phyloP scores from a whole-genome alignment of 306 rosid species.

The barrel medic (Medicago truncatula) region DNA sequence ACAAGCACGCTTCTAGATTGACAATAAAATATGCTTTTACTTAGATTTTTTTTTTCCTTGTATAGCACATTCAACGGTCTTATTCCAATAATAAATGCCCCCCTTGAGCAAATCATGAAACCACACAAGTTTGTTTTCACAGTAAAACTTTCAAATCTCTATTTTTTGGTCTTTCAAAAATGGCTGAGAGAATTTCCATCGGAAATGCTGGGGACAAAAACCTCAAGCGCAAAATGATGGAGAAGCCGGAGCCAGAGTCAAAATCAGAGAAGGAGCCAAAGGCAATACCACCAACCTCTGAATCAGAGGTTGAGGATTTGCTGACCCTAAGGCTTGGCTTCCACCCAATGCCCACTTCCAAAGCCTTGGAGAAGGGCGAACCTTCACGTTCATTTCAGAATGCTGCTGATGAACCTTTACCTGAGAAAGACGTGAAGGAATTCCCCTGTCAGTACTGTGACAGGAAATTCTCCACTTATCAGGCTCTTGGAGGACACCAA shows the following conservation, averaged over 20 bases:
- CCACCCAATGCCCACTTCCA: background rate
- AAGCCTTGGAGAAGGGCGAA: background rate
- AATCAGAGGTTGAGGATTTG: background rate
- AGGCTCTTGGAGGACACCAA: conserved; percentile 82
- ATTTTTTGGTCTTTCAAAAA: background rate
- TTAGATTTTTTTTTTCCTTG: background rate
- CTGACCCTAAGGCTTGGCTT: background rate
- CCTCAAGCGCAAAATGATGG: background rate
- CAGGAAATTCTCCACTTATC: conserved; percentile 52
- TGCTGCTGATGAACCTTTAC: background rate
- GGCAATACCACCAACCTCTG: background rate
- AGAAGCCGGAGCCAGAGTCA: no score
- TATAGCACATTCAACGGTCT: background rate
- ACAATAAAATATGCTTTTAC: background rate
- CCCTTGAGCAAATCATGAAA: background rate
- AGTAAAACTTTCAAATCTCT: background rate
- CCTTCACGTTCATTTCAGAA: background rate
- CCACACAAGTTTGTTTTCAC: background rate
- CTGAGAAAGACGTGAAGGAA: background rate
- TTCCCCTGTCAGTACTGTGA: background rate
- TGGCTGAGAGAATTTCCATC: background rate
- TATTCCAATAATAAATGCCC: background rate
- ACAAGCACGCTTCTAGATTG: background rate
- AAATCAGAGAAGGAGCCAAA: background rate
- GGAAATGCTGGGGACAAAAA: background rate